Evolutionary conservation across 1,139 yeast species (phyloP), one percentile per base, ranked within the genome.

Genomic region (Arxiozyma slooffiae): DNA sequence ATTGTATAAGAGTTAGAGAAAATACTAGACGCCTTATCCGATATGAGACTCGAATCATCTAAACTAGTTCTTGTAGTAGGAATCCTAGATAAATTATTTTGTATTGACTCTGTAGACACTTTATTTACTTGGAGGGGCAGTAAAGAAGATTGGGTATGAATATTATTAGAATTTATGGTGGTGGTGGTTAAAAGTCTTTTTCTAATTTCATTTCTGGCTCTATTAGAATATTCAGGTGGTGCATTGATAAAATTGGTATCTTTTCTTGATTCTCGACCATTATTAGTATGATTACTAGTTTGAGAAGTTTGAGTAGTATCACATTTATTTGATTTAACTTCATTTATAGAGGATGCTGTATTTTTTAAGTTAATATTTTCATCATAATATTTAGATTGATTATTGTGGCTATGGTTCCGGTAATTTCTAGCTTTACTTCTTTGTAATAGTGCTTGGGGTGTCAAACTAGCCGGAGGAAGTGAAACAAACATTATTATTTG

Each of bases 191-290:
- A 30, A 24, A 67, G 59, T 50, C 69, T 62, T 48, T 61, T 64
- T 26, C 62, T 63, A 47, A 71, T 67, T 52, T 70, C 73, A 49
- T 66, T 67, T 52, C 74, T 64, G n/a, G 75, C 74, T 47, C 72
- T 62, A 40, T 66, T 65, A 14, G 72, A 67, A 53, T 68, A 71
- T 55, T 70, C 73, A 47, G 63, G 60, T 23, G 74, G 74, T 14
- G 74, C 69, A 51, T 62, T 64, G 37, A 67, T 66, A 46, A 67
- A 66, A 51, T 62, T 62, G 18, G 52, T 42, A 17, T 50, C 52
- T 34, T 44, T 50, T 40, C 50, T 48, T 14, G 45, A 30, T 7
- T 49, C 48, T 17, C 26, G 38, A 18, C 24, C 41, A 37, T 21
- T 41, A 38, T 26, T 22, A 30, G 21, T 44, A 40, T 53, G 51